Conservation (phyloP, 495 filamentous ascomycete genomes). For the Chaetomium fimeti region DNA sequence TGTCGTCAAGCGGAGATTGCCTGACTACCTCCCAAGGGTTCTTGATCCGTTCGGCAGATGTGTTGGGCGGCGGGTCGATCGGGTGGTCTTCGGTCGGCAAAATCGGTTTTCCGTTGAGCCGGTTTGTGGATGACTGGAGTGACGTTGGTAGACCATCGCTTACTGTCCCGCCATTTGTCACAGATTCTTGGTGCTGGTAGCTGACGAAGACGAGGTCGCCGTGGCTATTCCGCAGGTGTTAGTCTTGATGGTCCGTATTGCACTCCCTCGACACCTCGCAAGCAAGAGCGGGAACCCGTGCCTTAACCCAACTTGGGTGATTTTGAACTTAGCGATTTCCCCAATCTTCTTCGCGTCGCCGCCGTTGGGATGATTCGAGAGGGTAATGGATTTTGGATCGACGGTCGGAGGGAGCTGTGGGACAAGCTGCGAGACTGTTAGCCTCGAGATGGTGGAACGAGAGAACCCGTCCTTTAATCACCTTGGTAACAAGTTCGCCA, state of each 20-base stretch:
- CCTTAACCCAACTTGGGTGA: conserved; percentile 71
- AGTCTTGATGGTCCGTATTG: conserved; percentile 17
- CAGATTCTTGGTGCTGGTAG: conserved; percentile 56
- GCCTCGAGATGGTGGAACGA: not conserved
- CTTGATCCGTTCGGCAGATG: conserved; percentile 63
- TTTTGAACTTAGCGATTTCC: conserved; percentile 63
- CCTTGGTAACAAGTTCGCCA: conserved; percentile 52
- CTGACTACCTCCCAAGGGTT: conserved; percentile 92
- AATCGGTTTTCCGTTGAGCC: conserved; percentile 78
- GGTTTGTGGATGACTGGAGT: conserved; percentile 51
- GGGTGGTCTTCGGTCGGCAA: conserved; percentile 65
- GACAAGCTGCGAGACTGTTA: conserved; percentile 40
- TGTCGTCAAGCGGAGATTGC: conserved; percentile 82
- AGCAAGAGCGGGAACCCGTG: conserved; percentile 36
- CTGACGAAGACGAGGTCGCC: conserved; percentile 86
- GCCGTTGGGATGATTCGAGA: conserved; percentile 76
- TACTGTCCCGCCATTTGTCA: conserved; percentile 33
- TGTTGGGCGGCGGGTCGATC: conserved; percentile 56
- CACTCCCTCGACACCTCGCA: not conserved
- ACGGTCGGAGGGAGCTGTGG: conserved; percentile 54
- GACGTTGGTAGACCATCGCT: conserved; percentile 40
- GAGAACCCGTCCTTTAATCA: conserved; percentile 20
- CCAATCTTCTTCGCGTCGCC: conserved; percentile 69
- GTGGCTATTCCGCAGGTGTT: conserved; percentile 55
- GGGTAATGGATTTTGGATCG: conserved; percentile 68